Base-by-base conservation (phyloP, 1,284 basidiomycete species). In the Leccinum variabile region DNA sequence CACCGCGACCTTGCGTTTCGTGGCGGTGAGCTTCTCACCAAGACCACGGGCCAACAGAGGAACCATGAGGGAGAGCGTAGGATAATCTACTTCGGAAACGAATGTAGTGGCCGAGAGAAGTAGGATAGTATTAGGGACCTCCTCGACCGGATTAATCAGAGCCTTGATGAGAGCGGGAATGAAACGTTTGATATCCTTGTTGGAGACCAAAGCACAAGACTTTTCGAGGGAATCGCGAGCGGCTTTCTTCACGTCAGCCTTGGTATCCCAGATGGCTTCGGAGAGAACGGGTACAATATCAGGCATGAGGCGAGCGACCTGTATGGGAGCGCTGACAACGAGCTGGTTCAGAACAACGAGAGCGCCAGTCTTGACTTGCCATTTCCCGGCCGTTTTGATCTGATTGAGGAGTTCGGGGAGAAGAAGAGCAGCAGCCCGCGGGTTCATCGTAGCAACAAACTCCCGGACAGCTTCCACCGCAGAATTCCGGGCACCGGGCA, bases 111-210 rank as follows among this genome's bases (percentile, higher is more conserved):
- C 91, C 78, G 96, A 96, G 79, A 99, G 95, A 80, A 98, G 91
- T 75, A 87, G 86, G 75, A 99, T 94, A 73, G 95, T 98, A 76
- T 91, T 94, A 74, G 96, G 92, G 67, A 98, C 97, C 88, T 99
- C 95, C 85, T 99, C 97, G 71, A 98, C 95, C 73, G 97, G 97
- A 86, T 99, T 95, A 82, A 98, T 96, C 74, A 99, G 84, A 78
- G 94, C 92, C 80, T 97, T 94, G 81, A 97, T 96, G 75, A 97
- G 88, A 75, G 95, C 96, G 69, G 96, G 97, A 85, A 97, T 95
- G 84, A 96, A 96, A 79, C 91, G 87, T 88, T 97, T 94, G 70
- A 98, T 97, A 83, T 99, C 97, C 90, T 98, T 98, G 92, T 99
- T 99, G 72, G 95, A 95, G 72, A 98, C 88, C 72, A 98, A 85